Conservation (phyloP, 2,329 filamentous ascomycete species). For the Pseudopithomyces maydicus region DNA sequence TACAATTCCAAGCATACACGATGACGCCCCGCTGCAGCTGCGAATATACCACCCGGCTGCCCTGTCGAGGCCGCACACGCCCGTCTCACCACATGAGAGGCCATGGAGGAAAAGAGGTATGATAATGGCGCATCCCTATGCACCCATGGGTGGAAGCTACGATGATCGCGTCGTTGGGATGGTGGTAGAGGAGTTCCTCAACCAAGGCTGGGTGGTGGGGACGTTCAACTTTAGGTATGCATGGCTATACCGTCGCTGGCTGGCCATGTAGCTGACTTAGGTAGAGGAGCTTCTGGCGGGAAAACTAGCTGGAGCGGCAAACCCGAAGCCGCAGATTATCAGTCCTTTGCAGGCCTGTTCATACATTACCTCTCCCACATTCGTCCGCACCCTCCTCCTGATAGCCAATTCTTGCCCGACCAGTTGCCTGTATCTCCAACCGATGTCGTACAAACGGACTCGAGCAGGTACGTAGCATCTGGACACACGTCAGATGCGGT, state of each 20-base stretch:
- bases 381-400: constrained; percentile 22
- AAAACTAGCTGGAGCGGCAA: constrained; percentile 86
- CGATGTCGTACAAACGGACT: neutral
- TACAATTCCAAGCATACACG: constrained; percentile 82
- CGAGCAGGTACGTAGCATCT: no score
- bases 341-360: constrained; percentile 80
- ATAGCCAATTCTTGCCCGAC: constrained; percentile 21
- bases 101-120: constrained; percentile 56
- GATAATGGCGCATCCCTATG: constrained; percentile 88
- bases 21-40: constrained; percentile 76
- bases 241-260: neutral
- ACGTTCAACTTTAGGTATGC: constrained; percentile 90
- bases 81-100: neutral
- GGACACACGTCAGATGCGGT: no score
- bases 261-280: neutral
- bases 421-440: constrained; percentile 13
- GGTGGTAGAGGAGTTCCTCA: constrained; percentile 67
- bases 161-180: constrained; percentile 81
- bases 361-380: constrained; percentile 72
- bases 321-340: constrained; percentile 81
- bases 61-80: constrained; percentile 9
- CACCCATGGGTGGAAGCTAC: constrained; percentile 80
- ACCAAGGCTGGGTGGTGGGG: constrained; percentile 73
- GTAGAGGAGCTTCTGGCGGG: constrained; percentile 68
- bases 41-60: constrained; percentile 71